Conservation (phyloP, 257 asterid species). For the Asclepias syriaca region DNA sequence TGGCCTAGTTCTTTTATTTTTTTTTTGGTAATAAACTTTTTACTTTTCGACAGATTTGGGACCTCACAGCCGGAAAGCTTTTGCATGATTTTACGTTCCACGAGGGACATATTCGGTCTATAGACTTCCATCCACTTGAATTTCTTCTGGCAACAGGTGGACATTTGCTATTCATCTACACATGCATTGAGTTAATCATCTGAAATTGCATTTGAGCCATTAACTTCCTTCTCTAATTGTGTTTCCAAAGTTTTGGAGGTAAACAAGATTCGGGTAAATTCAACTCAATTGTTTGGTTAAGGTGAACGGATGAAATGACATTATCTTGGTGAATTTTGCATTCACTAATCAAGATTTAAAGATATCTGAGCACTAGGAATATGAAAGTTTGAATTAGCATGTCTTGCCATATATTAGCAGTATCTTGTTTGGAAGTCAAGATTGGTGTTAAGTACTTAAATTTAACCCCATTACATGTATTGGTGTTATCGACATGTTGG, state of each 20-base stretch:
- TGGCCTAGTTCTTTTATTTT: background rate
- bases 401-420: background rate
- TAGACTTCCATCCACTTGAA: conserved; percentile 95
- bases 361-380: background rate
- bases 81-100: conserved; percentile 91
- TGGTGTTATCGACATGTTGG: no score
- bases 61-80: conserved; percentile 98
- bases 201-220: background rate
- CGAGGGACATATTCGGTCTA: conserved; percentile 88
- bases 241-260: background rate
- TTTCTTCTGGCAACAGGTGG: conserved; percentile 94
- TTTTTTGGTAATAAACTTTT: conserved; percentile 19
- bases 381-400: background rate
- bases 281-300: background rate
- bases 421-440: background rate
- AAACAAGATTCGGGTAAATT: background rate
- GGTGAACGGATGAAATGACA: background rate
- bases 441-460: no score
- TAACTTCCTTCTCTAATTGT: background rate
- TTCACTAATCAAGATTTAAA: background rate
- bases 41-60: conserved; percentile 73
- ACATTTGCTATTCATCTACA: conserved; percentile 4
- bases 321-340: background rate
- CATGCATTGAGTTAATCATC: conserved; percentile 5
- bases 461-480: no score